Conservation (phyloP, 2,329 filamentous ascomycete species). For the Xylaria sp. region DNA sequence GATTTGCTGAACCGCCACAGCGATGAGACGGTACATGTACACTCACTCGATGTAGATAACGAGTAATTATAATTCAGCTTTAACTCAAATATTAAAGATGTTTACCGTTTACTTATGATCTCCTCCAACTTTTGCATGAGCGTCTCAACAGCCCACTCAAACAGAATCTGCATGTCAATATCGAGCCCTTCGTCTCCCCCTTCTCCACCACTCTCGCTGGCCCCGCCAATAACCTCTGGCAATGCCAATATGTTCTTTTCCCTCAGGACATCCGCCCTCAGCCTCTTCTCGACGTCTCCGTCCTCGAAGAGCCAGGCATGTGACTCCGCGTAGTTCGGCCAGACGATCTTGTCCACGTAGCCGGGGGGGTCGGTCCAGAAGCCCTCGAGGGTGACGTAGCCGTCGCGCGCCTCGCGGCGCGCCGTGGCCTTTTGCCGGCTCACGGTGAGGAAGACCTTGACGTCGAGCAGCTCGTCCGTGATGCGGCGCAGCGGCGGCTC, state of each 20-base stretch:
- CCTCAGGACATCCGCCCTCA: slow-evolving; percentile 53
- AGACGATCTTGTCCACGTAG: slow-evolving; percentile 93
- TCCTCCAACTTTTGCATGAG: slow-evolving; percentile 57
- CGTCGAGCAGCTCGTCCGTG: slow-evolving; percentile 66
- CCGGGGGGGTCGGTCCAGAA: slow-evolving; percentile 96
- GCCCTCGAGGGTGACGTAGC: slow-evolving; percentile 82
- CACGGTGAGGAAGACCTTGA: slow-evolving; percentile 79
- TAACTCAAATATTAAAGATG: background rate
- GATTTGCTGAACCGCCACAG: background rate
- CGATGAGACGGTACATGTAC: background rate
- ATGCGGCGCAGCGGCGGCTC: slow-evolving; percentile 46
- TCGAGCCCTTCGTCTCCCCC: slow-evolving; percentile 40
- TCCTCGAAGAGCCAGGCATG: slow-evolving; percentile 80
- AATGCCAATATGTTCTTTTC: slow-evolving; percentile 56
- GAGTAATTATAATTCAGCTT: background rate
- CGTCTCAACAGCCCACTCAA: slow-evolving; percentile 72
- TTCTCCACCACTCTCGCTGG: background rate
- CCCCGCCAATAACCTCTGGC: slow-evolving; percentile 35
- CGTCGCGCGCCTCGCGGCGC: slow-evolving; percentile 70
- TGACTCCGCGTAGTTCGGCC: slow-evolving; percentile 88
- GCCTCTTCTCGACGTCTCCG: slow-evolving; percentile 66
- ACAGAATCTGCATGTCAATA: slow-evolving; percentile 63
- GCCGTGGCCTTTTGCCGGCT: slow-evolving; percentile 67
- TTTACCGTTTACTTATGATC: slow-evolving; percentile 9
- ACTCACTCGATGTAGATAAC: background rate